Conservation (phyloP, 305 asterid species). For the Fraxinus xanthoxyloides region DNA sequence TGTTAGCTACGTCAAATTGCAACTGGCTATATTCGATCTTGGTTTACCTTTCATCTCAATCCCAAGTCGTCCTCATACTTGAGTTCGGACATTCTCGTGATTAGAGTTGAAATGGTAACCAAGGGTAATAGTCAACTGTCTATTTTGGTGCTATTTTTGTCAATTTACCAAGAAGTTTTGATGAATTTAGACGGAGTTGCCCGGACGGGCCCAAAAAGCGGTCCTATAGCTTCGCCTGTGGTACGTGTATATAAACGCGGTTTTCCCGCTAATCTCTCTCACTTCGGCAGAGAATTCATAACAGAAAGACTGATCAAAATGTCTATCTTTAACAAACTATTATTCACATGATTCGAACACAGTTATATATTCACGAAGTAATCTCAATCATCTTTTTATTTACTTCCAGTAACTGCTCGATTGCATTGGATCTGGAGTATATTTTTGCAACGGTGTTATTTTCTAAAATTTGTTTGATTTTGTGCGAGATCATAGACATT, state of each 20-base stretch:
- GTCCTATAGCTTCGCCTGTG: not conserved
- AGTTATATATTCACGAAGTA: not conserved
- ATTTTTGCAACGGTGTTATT: not conserved
- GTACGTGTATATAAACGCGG: conserved; percentile 28
- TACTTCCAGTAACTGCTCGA: not conserved
- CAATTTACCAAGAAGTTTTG: not conserved
- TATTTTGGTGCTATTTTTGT: not conserved
- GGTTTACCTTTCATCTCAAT: not conserved
- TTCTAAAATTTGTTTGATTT: not conserved
- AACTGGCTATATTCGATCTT: not conserved
- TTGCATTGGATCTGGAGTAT: not conserved
- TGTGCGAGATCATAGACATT: not conserved
- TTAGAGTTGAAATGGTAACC: not conserved
- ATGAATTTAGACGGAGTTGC: not conserved
- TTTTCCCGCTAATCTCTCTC: conserved; percentile 40
- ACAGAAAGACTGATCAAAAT: not conserved
- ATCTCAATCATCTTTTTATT: not conserved
- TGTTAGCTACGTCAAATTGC: not conserved
- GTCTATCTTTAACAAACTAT: not conserved
- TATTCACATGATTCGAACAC: not conserved
- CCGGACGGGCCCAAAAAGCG: not conserved
- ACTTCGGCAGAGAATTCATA: conserved; percentile 7
- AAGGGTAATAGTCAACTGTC: not conserved
- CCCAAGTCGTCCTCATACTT: not conserved
- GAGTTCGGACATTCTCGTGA: not conserved